A percentile compares a stretch with the other conserved stretches of the same genome.
Evolutionary conservation across 2,329 filamentous ascomycete species (phyloP).

Genomic region (Monosporascus sp.): DNA sequence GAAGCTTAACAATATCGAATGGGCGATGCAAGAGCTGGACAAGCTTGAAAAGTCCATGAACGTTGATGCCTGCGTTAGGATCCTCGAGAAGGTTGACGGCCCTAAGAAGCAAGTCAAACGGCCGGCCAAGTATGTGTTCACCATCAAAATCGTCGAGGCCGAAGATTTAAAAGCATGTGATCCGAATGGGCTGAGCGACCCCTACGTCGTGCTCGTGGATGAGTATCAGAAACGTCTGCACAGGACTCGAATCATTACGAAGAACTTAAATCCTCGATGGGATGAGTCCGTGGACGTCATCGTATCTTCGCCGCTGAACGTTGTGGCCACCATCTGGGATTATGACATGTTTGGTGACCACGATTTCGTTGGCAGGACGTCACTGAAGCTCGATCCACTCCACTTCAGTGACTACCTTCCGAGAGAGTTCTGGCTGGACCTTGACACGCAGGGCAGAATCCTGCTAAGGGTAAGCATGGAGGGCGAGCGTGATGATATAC

Average conservation of each 20-base stretch:
- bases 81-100: slow-evolving; percentile 70
- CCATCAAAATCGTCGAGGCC: slow-evolving; percentile 96
- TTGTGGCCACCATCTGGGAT: slow-evolving; percentile 97
- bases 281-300: slow-evolving; percentile 96
- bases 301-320: slow-evolving; percentile 82
- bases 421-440: slow-evolving; percentile 93
- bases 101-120: slow-evolving; percentile 60
- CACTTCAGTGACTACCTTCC: slow-evolving; percentile 96
- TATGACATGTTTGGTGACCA: slow-evolving; percentile 97
- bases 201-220: slow-evolving; percentile 93
- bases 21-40: slow-evolving; percentile 86
- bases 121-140: slow-evolving; percentile 90
- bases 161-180: slow-evolving; percentile 99
- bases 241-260: slow-evolving; percentile 89
- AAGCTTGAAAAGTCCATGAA: slow-evolving; percentile 86
- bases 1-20: slow-evolving; percentile 97
- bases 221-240: slow-evolving; percentile 96
- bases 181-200: slow-evolving; percentile 87
- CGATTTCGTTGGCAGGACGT: slow-evolving; percentile 95
- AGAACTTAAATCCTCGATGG: slow-evolving; percentile 90
- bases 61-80: slow-evolving; percentile 81
- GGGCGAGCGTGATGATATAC: slow-evolving; percentile 94
- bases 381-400: slow-evolving; percentile 92
- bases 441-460: slow-evolving; percentile 89
- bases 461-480: slow-evolving; percentile 96